Evolutionary conservation across 805 yeast species (phyloP).

Genomic region (Saccharomycopsis capsularis): DNA sequence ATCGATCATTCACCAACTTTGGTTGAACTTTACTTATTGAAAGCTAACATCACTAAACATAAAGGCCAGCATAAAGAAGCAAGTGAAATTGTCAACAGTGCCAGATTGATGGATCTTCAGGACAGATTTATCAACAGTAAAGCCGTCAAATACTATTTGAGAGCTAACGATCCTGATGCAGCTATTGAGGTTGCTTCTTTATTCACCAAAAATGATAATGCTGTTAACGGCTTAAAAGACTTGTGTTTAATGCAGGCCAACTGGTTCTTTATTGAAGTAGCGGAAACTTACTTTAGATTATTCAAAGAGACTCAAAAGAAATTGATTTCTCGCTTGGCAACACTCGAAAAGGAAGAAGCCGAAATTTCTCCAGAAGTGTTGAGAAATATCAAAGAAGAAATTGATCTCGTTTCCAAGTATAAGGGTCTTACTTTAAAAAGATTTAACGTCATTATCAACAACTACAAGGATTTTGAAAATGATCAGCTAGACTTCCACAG

Average conservation of each 20-base stretch:
- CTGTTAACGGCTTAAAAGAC: conserved; percentile 79
- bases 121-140: conserved; percentile 90
- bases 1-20: conserved; percentile 72
- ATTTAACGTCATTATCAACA: conserved; percentile 54
- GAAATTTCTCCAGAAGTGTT: conserved; percentile 26
- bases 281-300: conserved; percentile 68
- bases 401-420: conserved; percentile 40
- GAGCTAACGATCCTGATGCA: conserved; percentile 66
- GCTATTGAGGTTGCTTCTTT: conserved; percentile 69
- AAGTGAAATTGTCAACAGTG: conserved; percentile 56
- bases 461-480: conserved; percentile 61
- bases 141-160: conserved; percentile 71
- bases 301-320: conserved; percentile 33
- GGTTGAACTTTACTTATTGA: conserved; percentile 73
- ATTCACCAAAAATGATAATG: conserved; percentile 80
- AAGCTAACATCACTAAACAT: conserved; percentile 76
- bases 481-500: conserved; percentile 96
- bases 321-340: conserved; percentile 13
- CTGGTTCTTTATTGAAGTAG: conserved; percentile 82
- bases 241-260: conserved; percentile 84
- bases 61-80: conserved; percentile 58
- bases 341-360: conserved; percentile 11
- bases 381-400: conserved; percentile 33
- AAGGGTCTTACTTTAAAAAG: conserved; percentile 78
- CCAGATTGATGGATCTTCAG: conserved; percentile 72